Base-by-base conservation (phyloP, 176 grass and related monocot species). In the Typha latifolia region DNA sequence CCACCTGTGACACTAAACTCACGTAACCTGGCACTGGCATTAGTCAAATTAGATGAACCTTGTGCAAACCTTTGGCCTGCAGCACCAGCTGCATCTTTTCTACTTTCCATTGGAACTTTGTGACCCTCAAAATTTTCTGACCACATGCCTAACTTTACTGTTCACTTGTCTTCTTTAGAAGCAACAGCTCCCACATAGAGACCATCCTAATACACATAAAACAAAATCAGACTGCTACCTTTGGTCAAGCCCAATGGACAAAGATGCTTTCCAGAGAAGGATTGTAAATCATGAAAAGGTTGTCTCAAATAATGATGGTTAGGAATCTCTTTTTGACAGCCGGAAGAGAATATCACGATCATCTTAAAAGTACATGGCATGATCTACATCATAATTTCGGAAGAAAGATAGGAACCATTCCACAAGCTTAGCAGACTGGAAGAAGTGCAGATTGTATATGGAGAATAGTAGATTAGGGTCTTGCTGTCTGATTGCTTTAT, bases 31-130 rank as follows among this genome's bases (percentile, higher is more conserved):
- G 79, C 77, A 74, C 57, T 81, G 37, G 64, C 32, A 29, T 70
- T 53, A 18, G 78, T 21, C 12, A 78, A 71, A 11, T 61, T 79
- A 66, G 84, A 73, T 19, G 84, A 63, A 49, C 52, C 78, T 49
- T 78, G 80, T 48, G 59, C 59, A 8, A 72, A 49, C 49, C 55
- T 68, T 70, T 82, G 81, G 21, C 69, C 27, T 48, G 69, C 62
- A 74, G 65, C 69, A 31, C 72, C 65, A 50, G 52, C 69, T 23
- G 65, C 72, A 62, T 82, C 82, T 77, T 47, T 87, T 67, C 78
- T 84, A 48, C 78, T 32, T 29, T 87, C 84, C 88, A 91, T 91
- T 48, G 70, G 15, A 47, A 48, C 61, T 14, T 49, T 47, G 62
- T 63, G 5, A 1, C 48, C 49, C 51, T 14, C 49, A 70, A 61